A percentile compares a stretch with the other conserved stretches of the same genome.
Evolutionary conservation across 805 yeast species (phyloP).

Genomic region (Metschnikowia noctiluminum): DNA sequence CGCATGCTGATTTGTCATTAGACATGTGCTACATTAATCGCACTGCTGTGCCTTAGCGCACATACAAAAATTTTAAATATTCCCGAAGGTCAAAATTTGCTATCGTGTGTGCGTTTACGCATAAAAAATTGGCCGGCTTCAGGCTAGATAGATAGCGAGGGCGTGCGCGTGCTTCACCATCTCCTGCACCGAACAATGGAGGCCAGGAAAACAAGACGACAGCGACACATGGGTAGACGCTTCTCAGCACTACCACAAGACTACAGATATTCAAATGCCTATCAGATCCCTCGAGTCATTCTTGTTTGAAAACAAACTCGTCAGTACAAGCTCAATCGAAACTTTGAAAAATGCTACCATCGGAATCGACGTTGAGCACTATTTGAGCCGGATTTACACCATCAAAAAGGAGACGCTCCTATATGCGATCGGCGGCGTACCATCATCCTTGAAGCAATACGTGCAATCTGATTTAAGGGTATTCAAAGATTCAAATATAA

Average conservation of each 20-base stretch:
- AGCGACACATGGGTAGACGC: neutral
- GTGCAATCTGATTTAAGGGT: slow-evolving; percentile 61
- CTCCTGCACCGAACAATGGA: neutral
- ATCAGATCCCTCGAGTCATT: slow-evolving; percentile 60
- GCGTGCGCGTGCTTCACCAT: neutral
- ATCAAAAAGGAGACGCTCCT: slow-evolving; percentile 63
- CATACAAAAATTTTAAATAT: too few species aligned
- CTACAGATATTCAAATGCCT: slow-evolving; percentile 28
- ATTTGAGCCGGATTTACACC: slow-evolving; percentile 59
- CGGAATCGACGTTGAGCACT: slow-evolving; percentile 84
- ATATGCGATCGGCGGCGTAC: slow-evolving; percentile 81
- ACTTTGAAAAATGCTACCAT: slow-evolving; percentile 61
- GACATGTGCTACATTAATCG: too few species aligned
- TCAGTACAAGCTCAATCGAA: slow-evolving; percentile 59
- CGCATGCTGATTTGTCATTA: too few species aligned
- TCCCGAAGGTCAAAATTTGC: too few species aligned
- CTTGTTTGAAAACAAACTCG: slow-evolving; percentile 64
- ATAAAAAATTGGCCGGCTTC: too few species aligned
- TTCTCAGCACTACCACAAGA: too few species aligned
- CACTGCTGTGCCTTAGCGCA: too few species aligned
- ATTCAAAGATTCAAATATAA: slow-evolving; percentile 58
- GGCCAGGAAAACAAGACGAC: neutral
- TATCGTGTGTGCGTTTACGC: neutral
- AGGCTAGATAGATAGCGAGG: too few species aligned
- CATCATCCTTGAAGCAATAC: slow-evolving; percentile 53